phyloP scores from a whole-genome alignment of 805 yeast species.

The Spathaspora sp. region DNA sequence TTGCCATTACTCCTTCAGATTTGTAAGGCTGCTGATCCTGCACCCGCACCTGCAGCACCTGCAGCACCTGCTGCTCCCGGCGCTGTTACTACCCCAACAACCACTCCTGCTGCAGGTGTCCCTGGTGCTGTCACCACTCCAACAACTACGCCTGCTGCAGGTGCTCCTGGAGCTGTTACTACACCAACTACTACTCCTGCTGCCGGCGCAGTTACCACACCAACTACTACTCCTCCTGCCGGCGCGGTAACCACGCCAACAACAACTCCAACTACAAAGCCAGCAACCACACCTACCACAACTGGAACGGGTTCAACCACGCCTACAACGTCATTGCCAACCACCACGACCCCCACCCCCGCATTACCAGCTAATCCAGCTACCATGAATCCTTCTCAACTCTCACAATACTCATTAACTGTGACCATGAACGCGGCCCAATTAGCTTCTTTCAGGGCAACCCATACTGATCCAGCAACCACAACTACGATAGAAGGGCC shows the following conservation, averaged over 20 bases:
- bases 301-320: constrained; percentile 10
- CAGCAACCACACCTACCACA: constrained; percentile 8
- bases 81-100: constrained; percentile 7
- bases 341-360: constrained; percentile 5
- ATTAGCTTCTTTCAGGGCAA: constrained; percentile 5
- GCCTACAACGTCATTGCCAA: constrained; percentile 5
- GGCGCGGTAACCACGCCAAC: constrained; percentile 8
- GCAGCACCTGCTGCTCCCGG: constrained; percentile 16
- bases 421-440: constrained; percentile 12
- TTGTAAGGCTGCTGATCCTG: constrained; percentile 13
- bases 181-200: constrained; percentile 12
- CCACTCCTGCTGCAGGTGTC: constrained; percentile 10
- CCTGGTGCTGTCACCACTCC: constrained; percentile 14
- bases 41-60: constrained; percentile 15
- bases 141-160: constrained; percentile 11
- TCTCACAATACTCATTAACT: constrained; percentile 4
- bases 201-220: constrained; percentile 10
- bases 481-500: constrained; percentile 10
- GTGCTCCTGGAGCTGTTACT: constrained; percentile 10
- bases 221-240: constrained; percentile 13
- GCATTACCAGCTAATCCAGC: constrained; percentile 12
- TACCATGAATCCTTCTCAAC: constrained; percentile 13
- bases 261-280: constrained; percentile 9
- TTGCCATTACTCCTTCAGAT: not conserved
- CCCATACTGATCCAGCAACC: constrained; percentile 8